Evolutionary conservation across 2,329 filamentous ascomycete genomes (phyloP).

Genomic region (Calonectria naviculata): DNA sequence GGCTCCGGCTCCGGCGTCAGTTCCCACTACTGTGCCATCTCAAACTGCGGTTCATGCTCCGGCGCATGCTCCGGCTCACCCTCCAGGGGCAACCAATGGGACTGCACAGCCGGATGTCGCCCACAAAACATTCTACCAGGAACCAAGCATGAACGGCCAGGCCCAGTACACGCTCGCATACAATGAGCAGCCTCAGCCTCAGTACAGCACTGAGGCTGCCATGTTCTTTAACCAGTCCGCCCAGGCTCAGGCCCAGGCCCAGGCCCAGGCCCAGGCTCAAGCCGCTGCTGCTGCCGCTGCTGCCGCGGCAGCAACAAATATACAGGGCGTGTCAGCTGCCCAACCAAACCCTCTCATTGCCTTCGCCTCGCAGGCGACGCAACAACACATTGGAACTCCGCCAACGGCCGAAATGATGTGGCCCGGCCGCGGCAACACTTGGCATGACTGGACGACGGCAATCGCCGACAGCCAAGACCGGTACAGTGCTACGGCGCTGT

Average conservation of each 20-base stretch:
- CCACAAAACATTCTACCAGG: conserved; percentile 45
- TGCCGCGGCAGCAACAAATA: conserved; percentile 33
- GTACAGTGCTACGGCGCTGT: conserved; percentile 60
- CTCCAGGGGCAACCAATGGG: conserved; percentile 16
- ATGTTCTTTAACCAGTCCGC: conserved; percentile 44
- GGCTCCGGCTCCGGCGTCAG: background rate
- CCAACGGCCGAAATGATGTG: conserved; percentile 45
- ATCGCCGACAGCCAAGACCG: conserved; percentile 62
- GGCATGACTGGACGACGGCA: conserved; percentile 66
- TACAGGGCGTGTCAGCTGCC: conserved; percentile 34
- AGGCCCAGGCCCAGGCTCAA: background rate
- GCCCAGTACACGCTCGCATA: conserved; percentile 46
- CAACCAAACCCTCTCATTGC: conserved; percentile 51
- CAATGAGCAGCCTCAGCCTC: conserved; percentile 38
- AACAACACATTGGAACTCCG: conserved; percentile 44
- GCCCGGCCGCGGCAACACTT: conserved; percentile 55
- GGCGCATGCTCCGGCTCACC: background rate
- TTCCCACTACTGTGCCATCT: background rate
- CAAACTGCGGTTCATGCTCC: background rate
- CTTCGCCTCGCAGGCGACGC: conserved; percentile 53
- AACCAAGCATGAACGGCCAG: conserved; percentile 38
- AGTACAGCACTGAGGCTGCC: conserved; percentile 40
- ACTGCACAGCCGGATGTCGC: conserved; percentile 30
- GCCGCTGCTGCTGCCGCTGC: conserved; percentile 26
- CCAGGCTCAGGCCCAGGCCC: conserved; percentile 22